These are phyloP conservation scores for Chalciporus chontae DNA, from an alignment of 768 basidiomycete species.

Conservation along the genomic window DNA sequence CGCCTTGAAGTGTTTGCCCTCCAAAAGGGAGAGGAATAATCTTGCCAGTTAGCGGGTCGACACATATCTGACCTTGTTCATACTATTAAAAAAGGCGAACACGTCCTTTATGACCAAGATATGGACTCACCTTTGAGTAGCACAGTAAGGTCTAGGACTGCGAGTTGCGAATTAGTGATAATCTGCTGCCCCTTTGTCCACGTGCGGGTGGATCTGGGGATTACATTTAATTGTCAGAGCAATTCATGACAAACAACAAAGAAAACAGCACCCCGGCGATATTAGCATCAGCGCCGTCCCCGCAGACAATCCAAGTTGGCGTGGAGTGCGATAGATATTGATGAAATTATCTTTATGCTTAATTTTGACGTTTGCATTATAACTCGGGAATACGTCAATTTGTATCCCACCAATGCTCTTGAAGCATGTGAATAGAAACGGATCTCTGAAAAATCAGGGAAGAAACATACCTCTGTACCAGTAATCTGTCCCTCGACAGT, in stretches of 20 bases:
- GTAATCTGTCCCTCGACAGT: slow-evolving; percentile 22
- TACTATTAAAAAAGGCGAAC: background rate
- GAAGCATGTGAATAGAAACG: background rate
- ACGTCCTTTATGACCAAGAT: too few relatives aligned
- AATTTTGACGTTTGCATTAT: background rate
- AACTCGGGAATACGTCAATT: slow-evolving; percentile 1
- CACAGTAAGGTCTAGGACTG: background rate
- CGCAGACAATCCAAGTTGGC: background rate
- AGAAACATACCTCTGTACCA: background rate
- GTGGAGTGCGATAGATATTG: background rate
- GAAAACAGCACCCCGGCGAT: background rate
- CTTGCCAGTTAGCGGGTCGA: slow-evolving; percentile 78
- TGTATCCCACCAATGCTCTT: slow-evolving; percentile 11
- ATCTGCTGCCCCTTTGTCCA: too few relatives aligned
- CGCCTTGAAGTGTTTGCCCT: too few relatives aligned
- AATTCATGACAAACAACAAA: background rate
- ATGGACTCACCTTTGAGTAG: background rate
- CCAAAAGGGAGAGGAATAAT: slow-evolving; percentile 71
- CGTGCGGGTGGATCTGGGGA: too few relatives aligned
- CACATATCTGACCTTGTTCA: slow-evolving; percentile 49
- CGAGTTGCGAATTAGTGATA: too few relatives aligned
- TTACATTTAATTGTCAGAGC: too few relatives aligned
- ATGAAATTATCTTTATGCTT: background rate
- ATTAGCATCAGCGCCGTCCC: background rate
- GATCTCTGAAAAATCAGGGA: background rate